Evolutionary conservation across 768 basidiomycete genomes (phyloP).

Genomic region (Rhizopogon vesiculosus): DNA sequence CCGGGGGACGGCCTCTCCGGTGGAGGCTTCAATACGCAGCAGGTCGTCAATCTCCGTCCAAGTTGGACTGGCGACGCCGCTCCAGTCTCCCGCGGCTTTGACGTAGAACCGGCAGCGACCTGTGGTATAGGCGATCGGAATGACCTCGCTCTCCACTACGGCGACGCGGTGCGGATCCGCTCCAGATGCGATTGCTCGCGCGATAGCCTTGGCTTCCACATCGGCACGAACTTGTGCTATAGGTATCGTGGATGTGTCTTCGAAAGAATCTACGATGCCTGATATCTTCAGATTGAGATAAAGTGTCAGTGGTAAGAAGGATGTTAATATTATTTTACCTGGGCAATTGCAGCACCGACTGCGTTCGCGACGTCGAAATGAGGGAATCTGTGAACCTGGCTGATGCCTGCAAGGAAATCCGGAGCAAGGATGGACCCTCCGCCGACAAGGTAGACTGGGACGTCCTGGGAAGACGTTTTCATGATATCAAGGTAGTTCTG

Average conservation of each 20-base stretch:
- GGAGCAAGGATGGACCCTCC: conserved; percentile 62
- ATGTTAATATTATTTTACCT: conserved; percentile 13
- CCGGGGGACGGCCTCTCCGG: conserved; percentile 1
- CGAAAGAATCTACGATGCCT: conserved; percentile 41
- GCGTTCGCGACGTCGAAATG: conserved; percentile 58
- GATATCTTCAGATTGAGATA: conserved; percentile 29
- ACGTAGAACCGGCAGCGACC: conserved; percentile 44
- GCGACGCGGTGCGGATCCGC: conserved; percentile 38
- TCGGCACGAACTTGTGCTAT: conserved; percentile 26
- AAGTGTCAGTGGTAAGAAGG: not conserved
- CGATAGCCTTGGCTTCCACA: conserved; percentile 36
- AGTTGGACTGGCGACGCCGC: conserved; percentile 19
- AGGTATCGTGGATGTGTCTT: conserved; percentile 31
- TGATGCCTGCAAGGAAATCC: conserved; percentile 44
- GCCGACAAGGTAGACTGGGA: conserved; percentile 58
- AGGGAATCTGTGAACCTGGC: conserved; percentile 43
- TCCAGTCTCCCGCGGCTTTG: conserved; percentile 54
- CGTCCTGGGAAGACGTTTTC: conserved; percentile 58
- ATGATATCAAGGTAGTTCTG: conserved; percentile 53
- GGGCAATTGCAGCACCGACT: conserved; percentile 48
- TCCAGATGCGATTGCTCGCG: conserved; percentile 39
- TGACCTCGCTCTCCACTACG: conserved; percentile 51
- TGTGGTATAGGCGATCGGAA: conserved; percentile 37
- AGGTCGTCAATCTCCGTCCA: conserved; percentile 13
- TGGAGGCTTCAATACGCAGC: not conserved